A percentile compares a stretch with the other conserved stretches of the same genome.
Conservation (phyloP, 2,329 filamentous ascomycete genomes). For the Trichoderma asperellum region DNA sequence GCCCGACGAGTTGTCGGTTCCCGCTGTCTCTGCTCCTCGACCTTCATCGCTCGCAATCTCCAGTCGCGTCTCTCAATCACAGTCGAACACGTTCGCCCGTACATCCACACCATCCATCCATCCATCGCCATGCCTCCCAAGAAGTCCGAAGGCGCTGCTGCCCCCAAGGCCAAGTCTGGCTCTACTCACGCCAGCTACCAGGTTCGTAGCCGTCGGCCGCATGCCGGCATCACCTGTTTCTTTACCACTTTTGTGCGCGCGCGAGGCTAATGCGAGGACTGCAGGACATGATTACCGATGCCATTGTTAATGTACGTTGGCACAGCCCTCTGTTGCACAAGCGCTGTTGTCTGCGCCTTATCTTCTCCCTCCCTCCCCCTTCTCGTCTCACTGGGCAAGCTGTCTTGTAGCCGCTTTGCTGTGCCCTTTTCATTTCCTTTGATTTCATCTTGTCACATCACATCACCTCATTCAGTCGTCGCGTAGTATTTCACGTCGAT, state of each 20-base stretch:
- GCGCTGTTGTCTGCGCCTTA: constrained; percentile 24
- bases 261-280: constrained; percentile 34
- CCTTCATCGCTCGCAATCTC: constrained; percentile 37
- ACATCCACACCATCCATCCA: constrained; percentile 26
- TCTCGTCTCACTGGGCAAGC: not conserved
- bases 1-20: constrained; percentile 50
- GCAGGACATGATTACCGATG: constrained; percentile 67
- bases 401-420: not conserved
- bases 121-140: constrained; percentile 61
- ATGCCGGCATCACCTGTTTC: constrained; percentile 26
- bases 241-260: constrained; percentile 21
- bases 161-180: constrained; percentile 54
- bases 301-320: constrained; percentile 61
- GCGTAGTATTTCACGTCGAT: constrained; percentile 14
- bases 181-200: constrained; percentile 61
- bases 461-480: constrained; percentile 6
- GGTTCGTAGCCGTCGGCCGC: constrained; percentile 47
- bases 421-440: not conserved
- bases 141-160: constrained; percentile 51
- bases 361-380: not conserved
- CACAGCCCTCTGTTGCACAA: constrained; percentile 32
- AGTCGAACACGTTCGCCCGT: constrained; percentile 31
- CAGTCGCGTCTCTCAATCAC: constrained; percentile 37
- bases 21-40: constrained; percentile 43
- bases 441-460: constrained; percentile 12